These are phyloP conservation scores for Daldinia concentrica DNA, from an alignment of 495 filamentous ascomycete species.

Conservation along the genomic window DNA sequence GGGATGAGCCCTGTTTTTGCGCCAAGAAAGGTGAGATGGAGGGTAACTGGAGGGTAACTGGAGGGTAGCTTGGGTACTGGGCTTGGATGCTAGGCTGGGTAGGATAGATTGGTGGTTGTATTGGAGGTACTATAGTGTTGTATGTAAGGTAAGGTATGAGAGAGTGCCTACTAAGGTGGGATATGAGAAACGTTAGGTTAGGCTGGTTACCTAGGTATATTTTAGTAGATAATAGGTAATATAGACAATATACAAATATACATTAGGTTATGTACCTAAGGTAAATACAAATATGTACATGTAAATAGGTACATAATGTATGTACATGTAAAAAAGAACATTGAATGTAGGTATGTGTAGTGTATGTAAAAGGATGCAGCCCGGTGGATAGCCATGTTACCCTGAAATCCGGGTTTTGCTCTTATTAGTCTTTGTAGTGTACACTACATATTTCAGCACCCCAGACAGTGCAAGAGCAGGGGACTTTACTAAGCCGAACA, in stretches of 20 bases:
- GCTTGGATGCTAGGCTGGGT: background rate
- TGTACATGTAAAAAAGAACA: no score
- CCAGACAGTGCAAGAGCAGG: conserved; percentile 40
- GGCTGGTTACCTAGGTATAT: background rate
- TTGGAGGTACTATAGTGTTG: conserved; percentile 22
- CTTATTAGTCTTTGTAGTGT: conserved; percentile 30
- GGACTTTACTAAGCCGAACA: conserved; percentile 12
- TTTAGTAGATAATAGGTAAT: background rate
- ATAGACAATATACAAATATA: background rate
- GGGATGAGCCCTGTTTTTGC: conserved; percentile 22
- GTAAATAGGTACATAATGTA: background rate
- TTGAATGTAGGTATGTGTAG: background rate
- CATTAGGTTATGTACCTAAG: no score
- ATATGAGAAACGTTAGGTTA: background rate
- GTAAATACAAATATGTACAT: background rate
- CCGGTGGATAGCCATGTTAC: conserved; percentile 40
- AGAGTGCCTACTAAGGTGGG: background rate
- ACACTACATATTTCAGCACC: conserved; percentile 24
- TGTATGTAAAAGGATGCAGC: conserved; percentile 29
- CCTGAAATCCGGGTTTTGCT: conserved; percentile 42
- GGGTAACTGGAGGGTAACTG: conserved; percentile 15
- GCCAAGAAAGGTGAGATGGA: conserved; percentile 35
- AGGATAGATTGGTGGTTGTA: conserved; percentile 14
- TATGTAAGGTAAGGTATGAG: background rate
- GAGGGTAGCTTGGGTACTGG: background rate